A percentile compares a stretch with the other conserved stretches of the same genome.
These are phyloP conservation scores for Venturia aucupariae DNA, from an alignment of 2,329 filamentous ascomycete genomes.

Conservation along the genomic window DNA sequence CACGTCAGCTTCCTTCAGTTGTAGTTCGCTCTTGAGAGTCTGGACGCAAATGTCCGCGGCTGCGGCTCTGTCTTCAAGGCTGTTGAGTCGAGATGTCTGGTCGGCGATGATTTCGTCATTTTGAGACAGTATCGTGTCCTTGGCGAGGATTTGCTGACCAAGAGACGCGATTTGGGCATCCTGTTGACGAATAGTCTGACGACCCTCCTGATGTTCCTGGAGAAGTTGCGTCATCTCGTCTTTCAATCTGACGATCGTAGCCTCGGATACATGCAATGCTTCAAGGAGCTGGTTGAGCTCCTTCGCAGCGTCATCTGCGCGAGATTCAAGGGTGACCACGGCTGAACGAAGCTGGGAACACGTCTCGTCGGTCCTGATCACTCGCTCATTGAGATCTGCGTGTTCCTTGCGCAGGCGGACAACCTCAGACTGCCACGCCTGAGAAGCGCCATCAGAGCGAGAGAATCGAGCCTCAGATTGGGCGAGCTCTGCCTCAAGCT, in stretches of 20 bases:
- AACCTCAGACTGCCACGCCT: constrained; percentile 1
- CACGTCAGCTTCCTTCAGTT: not conserved
- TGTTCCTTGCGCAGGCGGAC: constrained; percentile 5
- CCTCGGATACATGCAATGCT: not conserved
- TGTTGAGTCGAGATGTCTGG: not conserved
- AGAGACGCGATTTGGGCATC: not conserved
- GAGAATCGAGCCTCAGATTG: not conserved
- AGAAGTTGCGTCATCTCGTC: not conserved
- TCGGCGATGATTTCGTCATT: not conserved
- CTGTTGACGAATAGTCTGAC: not conserved
- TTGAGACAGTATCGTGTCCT: not conserved
- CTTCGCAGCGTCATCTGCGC: not conserved
- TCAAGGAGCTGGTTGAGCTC: not conserved
- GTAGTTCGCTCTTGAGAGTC: not conserved
- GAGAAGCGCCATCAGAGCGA: constrained; percentile 1
- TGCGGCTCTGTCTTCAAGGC: not conserved
- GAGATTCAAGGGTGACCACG: not conserved
- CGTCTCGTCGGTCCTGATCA: not conserved
- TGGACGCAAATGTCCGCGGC: not conserved
- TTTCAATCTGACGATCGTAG: not conserved
- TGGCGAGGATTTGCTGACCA: not conserved
- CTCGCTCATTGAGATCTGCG: not conserved
- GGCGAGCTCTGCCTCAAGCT: not conserved
- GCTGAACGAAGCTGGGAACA: not conserved
- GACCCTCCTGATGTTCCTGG: not conserved